phyloP scores from a whole-genome alignment of 768 basidiomycete species.

The Dendrothele bispora region DNA sequence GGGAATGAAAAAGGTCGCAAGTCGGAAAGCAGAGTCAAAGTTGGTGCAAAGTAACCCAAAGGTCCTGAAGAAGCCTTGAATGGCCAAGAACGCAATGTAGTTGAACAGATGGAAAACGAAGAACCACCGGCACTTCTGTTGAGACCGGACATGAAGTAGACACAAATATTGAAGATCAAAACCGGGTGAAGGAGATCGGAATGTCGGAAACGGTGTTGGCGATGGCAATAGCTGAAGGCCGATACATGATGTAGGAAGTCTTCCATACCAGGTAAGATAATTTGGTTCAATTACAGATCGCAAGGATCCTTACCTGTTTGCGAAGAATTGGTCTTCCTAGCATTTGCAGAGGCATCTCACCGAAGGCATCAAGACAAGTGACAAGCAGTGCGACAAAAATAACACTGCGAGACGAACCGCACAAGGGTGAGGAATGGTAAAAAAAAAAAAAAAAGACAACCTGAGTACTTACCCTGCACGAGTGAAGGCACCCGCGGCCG shows the following conservation, averaged over 20 bases:
- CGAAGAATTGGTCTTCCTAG: slow-evolving; percentile 73
- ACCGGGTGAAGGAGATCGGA: slow-evolving; percentile 65
- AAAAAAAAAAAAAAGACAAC: background rate
- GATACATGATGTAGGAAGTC: slow-evolving; percentile 64
- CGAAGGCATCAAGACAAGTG: slow-evolving; percentile 70
- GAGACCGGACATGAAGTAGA: slow-evolving; percentile 69
- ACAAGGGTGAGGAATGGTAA: background rate
- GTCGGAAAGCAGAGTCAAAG: slow-evolving; percentile 46
- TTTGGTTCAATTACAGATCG: background rate
- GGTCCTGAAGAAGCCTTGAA: slow-evolving; percentile 86
- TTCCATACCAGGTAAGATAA: slow-evolving; percentile 16
- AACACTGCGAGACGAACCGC: slow-evolving; percentile 36
- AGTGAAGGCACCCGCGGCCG: slow-evolving; percentile 83
- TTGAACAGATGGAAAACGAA: slow-evolving; percentile 65
- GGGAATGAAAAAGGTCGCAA: slow-evolving; percentile 70
- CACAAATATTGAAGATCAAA: slow-evolving; percentile 59
- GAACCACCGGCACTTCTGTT: slow-evolving; percentile 43
- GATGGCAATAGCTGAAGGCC: slow-evolving; percentile 61
- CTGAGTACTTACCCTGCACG: slow-evolving; percentile 64
- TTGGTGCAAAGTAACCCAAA: slow-evolving; percentile 55
- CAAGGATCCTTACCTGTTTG: slow-evolving; percentile 50
- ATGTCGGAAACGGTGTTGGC: slow-evolving; percentile 70
- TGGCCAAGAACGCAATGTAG: slow-evolving; percentile 63
- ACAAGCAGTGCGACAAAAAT: slow-evolving; percentile 72
- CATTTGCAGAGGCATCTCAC: slow-evolving; percentile 80